These are phyloP conservation scores for Candida nemodendra DNA, from an alignment of 805 yeast species.

Conservation along the genomic window DNA sequence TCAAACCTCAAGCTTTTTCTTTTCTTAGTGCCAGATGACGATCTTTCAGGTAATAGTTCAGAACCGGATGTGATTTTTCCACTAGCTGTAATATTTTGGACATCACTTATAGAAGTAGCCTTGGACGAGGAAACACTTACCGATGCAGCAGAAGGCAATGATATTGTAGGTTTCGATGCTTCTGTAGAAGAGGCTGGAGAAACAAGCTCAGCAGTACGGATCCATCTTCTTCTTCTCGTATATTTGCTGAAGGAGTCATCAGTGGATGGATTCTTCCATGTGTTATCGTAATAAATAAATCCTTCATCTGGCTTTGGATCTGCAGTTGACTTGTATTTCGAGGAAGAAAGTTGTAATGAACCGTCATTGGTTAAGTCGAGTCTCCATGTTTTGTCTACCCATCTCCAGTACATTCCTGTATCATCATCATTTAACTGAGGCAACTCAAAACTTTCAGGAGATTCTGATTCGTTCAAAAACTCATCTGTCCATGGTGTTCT, in stretches of 20 bases:
- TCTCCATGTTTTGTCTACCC: constrained; percentile 94
- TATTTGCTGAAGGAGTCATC: constrained; percentile 88
- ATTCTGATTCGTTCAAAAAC: constrained; percentile 78
- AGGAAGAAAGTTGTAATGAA: constrained; percentile 65
- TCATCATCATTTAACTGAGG: constrained; percentile 71
- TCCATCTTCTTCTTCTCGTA: constrained; percentile 94
- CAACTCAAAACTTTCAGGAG: constrained; percentile 73
- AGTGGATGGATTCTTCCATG: constrained; percentile 89
- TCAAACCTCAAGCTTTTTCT: constrained; percentile 31
- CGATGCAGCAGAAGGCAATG: constrained; percentile 10
- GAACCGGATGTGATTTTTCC: constrained; percentile 22
- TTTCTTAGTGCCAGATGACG: constrained; percentile 10
- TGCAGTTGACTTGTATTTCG: constrained; percentile 59
- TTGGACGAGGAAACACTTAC: constrained; percentile 13
- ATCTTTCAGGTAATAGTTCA: constrained; percentile 7
- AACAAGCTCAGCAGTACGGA: constrained; percentile 86
- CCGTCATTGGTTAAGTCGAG: constrained; percentile 88
- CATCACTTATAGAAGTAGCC: constrained; percentile 16
- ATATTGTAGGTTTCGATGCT: constrained; percentile 1
- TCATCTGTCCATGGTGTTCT: constrained; percentile 98
- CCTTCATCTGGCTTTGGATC: constrained; percentile 83
- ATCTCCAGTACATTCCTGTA: constrained; percentile 81
- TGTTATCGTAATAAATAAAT: constrained; percentile 83
- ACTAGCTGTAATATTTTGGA: constrained; percentile 23
- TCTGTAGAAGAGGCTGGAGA: constrained; percentile 25